phyloP scores from a whole-genome alignment of 345 rosid species.

The Clausena lansium region DNA sequence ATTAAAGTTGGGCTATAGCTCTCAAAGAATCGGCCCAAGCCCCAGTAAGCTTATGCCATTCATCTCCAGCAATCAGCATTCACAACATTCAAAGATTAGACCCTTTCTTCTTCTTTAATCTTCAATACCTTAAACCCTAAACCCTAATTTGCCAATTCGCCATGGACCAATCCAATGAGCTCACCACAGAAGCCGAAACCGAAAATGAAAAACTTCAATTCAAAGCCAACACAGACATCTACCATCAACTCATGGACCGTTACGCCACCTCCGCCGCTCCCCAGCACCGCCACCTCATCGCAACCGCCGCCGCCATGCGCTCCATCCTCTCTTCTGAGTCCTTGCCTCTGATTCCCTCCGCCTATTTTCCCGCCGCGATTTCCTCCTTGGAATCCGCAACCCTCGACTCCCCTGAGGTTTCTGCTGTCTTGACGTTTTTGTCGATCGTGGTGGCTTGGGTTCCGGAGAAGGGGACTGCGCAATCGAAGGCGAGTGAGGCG shows the following conservation, averaged over 20 bases:
- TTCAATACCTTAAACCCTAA: constrained; percentile 1
- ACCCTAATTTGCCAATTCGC: not conserved
- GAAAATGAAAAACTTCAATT: constrained; percentile 31
- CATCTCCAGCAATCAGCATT: no score
- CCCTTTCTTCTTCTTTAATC: not conserved
- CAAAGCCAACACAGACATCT: constrained; percentile 58
- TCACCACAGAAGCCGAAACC: not conserved
- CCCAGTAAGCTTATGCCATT: not conserved
- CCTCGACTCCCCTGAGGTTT: constrained; percentile 53
- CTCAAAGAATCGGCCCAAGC: not conserved
- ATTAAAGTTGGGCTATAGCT: not conserved
- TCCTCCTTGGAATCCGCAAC: constrained; percentile 38
- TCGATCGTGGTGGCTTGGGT: constrained; percentile 57
- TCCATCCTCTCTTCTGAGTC: constrained; percentile 73
- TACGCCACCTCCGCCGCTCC: constrained; percentile 78
- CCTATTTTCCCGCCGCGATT: constrained; percentile 84
- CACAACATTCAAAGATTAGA: not conserved
- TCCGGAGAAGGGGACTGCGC: constrained; percentile 43
- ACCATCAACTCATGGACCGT: constrained; percentile 86
- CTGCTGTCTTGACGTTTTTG: constrained; percentile 67
- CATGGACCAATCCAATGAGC: constrained; percentile 1
- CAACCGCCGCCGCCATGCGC: constrained; percentile 85
- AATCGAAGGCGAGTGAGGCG: constrained; percentile 64
- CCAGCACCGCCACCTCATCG: constrained; percentile 88
- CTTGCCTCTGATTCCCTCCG: constrained; percentile 50